These are phyloP conservation scores for Globisporangium paroecandrum DNA, from an alignment of 352 stramenopile genomes.

Conservation along the genomic window DNA sequence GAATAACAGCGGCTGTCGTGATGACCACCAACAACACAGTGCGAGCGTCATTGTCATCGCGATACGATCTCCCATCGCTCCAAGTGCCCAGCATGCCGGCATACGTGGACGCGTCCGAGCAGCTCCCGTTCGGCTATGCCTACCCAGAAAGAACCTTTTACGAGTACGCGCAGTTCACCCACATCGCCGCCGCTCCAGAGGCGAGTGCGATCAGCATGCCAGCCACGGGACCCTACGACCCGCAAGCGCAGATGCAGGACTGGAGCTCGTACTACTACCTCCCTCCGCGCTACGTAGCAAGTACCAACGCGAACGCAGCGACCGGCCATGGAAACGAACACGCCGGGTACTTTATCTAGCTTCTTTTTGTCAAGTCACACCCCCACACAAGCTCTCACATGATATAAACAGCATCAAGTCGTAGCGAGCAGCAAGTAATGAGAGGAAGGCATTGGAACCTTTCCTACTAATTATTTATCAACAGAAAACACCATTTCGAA, in stretches of 20 bases:
- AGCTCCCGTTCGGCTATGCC: not conserved
- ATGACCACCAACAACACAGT: not conserved
- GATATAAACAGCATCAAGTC: not conserved
- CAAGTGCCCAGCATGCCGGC: not conserved
- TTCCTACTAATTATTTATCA: not conserved
- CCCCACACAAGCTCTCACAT: not conserved
- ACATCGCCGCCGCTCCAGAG: not conserved
- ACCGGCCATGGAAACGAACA: not conserved
- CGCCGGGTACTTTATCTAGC: not conserved
- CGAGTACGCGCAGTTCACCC: not conserved
- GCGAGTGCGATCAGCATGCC: not conserved
- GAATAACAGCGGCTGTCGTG: not conserved
- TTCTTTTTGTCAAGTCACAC: no score
- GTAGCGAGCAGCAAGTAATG: not conserved
- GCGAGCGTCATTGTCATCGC: not conserved
- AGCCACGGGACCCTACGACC: not conserved
- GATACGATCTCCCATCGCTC: not conserved
- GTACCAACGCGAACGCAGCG: not conserved
- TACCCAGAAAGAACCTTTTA: not conserved
- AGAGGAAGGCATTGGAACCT: not conserved
- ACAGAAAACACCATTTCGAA: not conserved
- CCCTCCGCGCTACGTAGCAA: not conserved
- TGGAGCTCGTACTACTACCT: not conserved
- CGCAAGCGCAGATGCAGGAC: not conserved
- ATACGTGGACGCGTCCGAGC: not conserved